Conservation (phyloP, 768 basidiomycete genomes). For the Lentinula sp. region DNA sequence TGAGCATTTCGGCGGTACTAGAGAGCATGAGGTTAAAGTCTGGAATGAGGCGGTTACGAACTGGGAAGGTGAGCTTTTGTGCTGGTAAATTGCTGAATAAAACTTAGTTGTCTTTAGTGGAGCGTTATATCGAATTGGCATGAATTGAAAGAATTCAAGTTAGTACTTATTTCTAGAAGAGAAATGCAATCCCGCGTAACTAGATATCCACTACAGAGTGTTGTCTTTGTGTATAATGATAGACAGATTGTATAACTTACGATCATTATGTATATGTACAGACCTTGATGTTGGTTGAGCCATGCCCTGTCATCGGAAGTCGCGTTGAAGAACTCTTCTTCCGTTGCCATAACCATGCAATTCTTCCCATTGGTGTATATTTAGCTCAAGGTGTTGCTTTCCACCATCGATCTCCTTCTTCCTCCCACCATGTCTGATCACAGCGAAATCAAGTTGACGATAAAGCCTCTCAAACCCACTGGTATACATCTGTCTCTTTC, state of each 20-base stretch:
- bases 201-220: too few relatives aligned
- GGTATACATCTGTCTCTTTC: background rate
- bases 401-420: background rate
- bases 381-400: background rate
- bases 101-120: conserved; percentile 41
- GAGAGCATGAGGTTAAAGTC: conserved; percentile 80
- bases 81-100: background rate
- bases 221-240: too few relatives aligned
- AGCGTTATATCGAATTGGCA: conserved; percentile 81
- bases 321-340: background rate
- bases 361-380: background rate
- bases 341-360: background rate
- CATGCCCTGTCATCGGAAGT: background rate
- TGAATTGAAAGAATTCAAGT: conserved; percentile 19
- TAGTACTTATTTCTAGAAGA: background rate
- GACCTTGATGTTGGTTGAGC: background rate
- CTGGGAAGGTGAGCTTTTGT: conserved; percentile 75
- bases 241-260: too few relatives aligned
- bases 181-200: too few relatives aligned
- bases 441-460: background rate
- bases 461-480: conserved; percentile 4
- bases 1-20: conserved; percentile 93
- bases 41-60: conserved; percentile 90
- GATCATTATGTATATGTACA: background rate
- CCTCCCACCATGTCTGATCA: background rate